Evolutionary conservation across 2,329 filamentous ascomycete species (phyloP).

Genomic region (Diaporthe citriasiana): DNA sequence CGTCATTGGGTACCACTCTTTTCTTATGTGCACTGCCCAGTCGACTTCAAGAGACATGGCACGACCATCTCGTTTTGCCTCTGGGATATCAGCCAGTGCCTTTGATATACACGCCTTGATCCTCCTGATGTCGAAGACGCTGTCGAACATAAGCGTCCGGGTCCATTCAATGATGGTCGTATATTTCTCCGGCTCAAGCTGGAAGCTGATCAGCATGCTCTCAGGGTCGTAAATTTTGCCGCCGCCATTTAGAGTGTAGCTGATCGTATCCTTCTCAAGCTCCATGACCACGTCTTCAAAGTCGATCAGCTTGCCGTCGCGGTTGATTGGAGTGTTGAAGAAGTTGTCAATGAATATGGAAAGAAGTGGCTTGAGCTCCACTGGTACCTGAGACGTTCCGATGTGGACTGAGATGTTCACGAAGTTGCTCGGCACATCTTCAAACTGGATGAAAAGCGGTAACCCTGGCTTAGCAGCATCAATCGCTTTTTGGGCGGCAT

Average conservation of each 20-base stretch:
- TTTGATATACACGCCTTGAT: conserved; percentile 79
- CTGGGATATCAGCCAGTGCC: conserved; percentile 90
- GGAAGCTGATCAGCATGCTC: conserved; percentile 84
- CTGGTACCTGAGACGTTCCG: conserved; percentile 81
- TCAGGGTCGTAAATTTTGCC: conserved; percentile 82
- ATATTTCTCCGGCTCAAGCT: conserved; percentile 92
- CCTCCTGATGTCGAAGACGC: conserved; percentile 82
- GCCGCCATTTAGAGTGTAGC: conserved; percentile 80
- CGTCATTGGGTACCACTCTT: conserved; percentile 81
- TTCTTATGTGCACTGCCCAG: conserved; percentile 84
- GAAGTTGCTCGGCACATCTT: conserved; percentile 94
- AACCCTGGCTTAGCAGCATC: conserved; percentile 74
- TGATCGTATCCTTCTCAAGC: conserved; percentile 91
- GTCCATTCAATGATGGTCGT: conserved; percentile 86
- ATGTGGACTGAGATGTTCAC: conserved; percentile 87
- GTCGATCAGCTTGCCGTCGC: conserved; percentile 80
- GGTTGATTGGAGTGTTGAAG: conserved; percentile 90
- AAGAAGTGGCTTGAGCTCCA: conserved; percentile 87
- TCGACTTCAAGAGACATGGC: conserved; percentile 76
- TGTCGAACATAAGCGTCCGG: conserved; percentile 87
- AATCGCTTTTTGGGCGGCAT: conserved; percentile 80
- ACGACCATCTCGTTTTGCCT: conserved; percentile 88
- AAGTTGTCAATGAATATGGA: conserved; percentile 91
- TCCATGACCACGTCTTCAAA: conserved; percentile 95
- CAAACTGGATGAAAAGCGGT: conserved; percentile 96